These are phyloP conservation scores for Psidium friedrichsthalianum DNA, from an alignment of 345 rosid species.

Conservation along the genomic window DNA sequence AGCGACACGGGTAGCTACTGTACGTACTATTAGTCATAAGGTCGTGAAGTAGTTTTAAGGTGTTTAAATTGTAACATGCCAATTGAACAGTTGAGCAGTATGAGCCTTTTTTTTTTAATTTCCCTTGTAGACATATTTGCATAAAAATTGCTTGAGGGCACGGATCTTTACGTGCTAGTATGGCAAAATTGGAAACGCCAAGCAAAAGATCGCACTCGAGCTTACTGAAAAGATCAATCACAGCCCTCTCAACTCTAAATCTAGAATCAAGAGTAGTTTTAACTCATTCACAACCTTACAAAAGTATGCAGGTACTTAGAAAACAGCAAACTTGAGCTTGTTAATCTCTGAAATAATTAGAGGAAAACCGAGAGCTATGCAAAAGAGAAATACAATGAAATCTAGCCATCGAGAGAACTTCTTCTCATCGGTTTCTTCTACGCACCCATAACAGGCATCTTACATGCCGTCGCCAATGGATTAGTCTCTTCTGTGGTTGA, in stretches of 20 bases:
- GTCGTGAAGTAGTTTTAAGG: too few species aligned
- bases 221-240: not conserved
- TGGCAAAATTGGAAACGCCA: not conserved
- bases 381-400: not conserved
- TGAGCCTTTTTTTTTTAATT: not conserved
- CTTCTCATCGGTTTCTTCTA: not conserved
- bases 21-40: too few species aligned
- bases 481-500: not conserved
- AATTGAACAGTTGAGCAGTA: not conserved
- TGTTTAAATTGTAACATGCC: not conserved
- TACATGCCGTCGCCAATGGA: not conserved
- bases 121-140: not conserved
- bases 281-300: not conserved
- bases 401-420: not conserved
- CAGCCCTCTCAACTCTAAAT: not conserved
- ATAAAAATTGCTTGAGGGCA: not conserved
- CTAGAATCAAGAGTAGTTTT: not conserved
- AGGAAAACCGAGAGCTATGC: too few species aligned
- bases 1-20: too few species aligned
- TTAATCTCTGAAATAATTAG: too few species aligned
- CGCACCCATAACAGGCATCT: not conserved
- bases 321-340: too few species aligned
- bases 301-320: too few species aligned
- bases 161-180: not conserved
- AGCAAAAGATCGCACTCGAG: not conserved